These are phyloP conservation scores for Dendrocalamus sinicus DNA, from an alignment of 176 grass and related monocot genomes.

Conservation along the genomic window DNA sequence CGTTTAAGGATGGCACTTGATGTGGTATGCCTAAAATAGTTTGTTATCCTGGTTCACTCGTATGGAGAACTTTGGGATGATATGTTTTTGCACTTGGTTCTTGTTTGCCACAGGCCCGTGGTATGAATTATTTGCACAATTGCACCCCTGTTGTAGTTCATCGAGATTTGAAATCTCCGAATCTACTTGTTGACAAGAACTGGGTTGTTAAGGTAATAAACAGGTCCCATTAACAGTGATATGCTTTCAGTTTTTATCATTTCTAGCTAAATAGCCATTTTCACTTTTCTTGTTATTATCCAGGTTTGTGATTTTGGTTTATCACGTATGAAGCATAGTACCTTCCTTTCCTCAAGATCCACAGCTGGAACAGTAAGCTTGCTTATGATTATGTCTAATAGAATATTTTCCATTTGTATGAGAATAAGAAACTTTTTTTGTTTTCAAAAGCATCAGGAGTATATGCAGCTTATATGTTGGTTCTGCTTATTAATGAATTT, in stretches of 20 bases:
- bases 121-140: conserved; percentile 99
- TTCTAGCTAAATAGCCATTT: conserved; percentile 38
- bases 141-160: conserved; percentile 91
- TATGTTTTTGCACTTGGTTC: conserved; percentile 32
- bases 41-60: conserved; percentile 35
- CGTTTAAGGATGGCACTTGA: conserved; percentile 96
- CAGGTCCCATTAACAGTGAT: conserved; percentile 28
- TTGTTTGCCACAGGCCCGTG: conserved; percentile 71
- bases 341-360: conserved; percentile 97
- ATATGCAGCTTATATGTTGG: conserved; percentile 14
- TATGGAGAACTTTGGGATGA: conserved; percentile 15
- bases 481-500: conserved; percentile 34
- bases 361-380: conserved; percentile 97
- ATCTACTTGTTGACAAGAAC: conserved; percentile 98
- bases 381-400: conserved; percentile 24
- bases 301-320: conserved; percentile 99
- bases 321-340: conserved; percentile 87
- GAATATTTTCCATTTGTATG: conserved; percentile 31
- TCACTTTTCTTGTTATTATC: conserved; percentile 27
- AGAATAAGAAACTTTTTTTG: conserved; percentile 29
- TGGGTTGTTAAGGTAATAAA: conserved; percentile 97
- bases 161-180: conserved; percentile 96
- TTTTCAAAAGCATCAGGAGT: conserved; percentile 2
- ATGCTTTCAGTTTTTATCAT: not conserved
- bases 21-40: conserved; percentile 62